Conservation (phyloP, 2,329 filamentous ascomycete genomes). For the Aspergillus texensis region DNA sequence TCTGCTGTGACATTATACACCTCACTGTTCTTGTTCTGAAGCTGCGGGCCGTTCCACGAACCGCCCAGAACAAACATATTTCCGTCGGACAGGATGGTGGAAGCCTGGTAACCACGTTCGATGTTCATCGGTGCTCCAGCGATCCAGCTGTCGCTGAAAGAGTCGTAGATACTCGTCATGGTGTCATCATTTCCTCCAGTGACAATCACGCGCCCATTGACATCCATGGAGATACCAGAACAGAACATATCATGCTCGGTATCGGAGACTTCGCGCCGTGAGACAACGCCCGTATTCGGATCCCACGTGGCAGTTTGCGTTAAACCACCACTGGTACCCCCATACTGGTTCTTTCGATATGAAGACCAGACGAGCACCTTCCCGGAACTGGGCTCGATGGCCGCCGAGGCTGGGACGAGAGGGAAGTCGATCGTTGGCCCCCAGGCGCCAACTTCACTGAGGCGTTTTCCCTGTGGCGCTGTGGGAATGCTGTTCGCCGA, state of each 20-base stretch:
- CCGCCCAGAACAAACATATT: conserved; percentile 10
- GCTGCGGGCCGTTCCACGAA: conserved; percentile 1
- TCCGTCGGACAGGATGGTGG: conserved; percentile 9
- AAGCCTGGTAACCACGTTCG: conserved; percentile 6
- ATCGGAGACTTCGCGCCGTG: neutral
- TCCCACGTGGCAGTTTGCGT: conserved; percentile 10
- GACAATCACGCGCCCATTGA: conserved; percentile 7
- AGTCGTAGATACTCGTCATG: conserved; percentile 10
- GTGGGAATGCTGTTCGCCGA: neutral
- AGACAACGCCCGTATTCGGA: neutral
- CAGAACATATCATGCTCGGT: conserved; percentile 16
- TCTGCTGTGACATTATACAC: neutral
- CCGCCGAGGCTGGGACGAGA: conserved; percentile 6
- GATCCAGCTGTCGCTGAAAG: neutral
- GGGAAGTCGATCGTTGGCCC: conserved; percentile 12
- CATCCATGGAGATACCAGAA: conserved; percentile 9
- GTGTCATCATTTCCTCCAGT: conserved; percentile 5
- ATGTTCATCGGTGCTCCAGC: neutral
- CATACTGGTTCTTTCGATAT: conserved; percentile 4
- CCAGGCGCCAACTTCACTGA: conserved; percentile 2
- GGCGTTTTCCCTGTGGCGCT: neutral
- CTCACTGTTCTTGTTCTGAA: conserved; percentile 7
- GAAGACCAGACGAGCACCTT: conserved; percentile 11
- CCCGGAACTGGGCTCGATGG: conserved; percentile 6
- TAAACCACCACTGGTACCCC: neutral